Conservation (phyloP, 2,329 filamentous ascomycete species). For the Venturia effusa region DNA sequence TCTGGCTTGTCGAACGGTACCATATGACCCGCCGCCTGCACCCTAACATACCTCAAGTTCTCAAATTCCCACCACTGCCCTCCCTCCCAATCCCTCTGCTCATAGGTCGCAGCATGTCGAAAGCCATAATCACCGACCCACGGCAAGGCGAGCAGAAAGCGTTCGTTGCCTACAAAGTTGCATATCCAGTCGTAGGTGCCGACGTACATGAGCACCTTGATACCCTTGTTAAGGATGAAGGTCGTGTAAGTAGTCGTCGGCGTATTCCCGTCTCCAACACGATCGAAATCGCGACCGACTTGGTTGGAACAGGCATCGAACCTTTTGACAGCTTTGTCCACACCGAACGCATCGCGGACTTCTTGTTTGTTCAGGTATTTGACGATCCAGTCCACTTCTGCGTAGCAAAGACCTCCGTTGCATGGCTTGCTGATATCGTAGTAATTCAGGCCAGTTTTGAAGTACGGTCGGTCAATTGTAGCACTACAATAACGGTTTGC, state of each 20-base stretch:
- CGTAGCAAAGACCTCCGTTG: constrained; percentile 30
- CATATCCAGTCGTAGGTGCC: constrained; percentile 31
- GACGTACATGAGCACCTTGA: constrained; percentile 30
- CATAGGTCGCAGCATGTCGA: constrained; percentile 22
- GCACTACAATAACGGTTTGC: constrained; percentile 27
- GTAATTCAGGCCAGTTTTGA: constrained; percentile 29
- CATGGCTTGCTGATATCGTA: constrained; percentile 34
- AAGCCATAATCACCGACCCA: constrained; percentile 30
- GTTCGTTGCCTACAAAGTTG: constrained; percentile 29
- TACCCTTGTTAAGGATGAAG: constrained; percentile 25
- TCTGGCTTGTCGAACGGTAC: constrained; percentile 11
- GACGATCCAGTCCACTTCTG: constrained; percentile 19
- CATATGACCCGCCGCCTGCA: constrained; percentile 33
- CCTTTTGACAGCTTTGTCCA: constrained; percentile 23
- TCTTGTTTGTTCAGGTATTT: constrained; percentile 24
- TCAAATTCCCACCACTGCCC: constrained; percentile 15
- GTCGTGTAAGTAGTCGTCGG: constrained; percentile 25
- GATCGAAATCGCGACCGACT: constrained; percentile 20
- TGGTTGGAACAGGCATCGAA: constrained; percentile 21
- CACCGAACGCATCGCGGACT: constrained; percentile 23
- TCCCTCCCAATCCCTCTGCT: constrained; percentile 16
- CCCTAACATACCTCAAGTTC: constrained; percentile 23
- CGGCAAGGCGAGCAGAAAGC: constrained; percentile 29
- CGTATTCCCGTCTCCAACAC: constrained; percentile 20
- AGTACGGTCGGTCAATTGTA: constrained; percentile 30